Evolutionary conservation across 2,329 filamentous ascomycete genomes (phyloP).

Genomic region (Claviceps citrina): DNA sequence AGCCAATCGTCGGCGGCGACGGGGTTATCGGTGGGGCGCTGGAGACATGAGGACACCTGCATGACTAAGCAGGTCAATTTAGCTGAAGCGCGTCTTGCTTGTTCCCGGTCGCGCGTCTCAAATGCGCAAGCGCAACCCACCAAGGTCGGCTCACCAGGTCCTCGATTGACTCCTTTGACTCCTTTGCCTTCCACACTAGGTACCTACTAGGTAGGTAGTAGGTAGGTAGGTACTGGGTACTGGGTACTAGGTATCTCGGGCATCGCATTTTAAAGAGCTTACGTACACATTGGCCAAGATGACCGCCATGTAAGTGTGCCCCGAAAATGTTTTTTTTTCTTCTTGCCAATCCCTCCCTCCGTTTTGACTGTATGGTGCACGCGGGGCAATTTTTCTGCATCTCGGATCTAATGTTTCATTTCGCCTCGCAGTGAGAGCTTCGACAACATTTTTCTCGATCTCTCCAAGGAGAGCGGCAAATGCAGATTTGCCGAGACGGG

Average conservation of each 20-base stretch:
- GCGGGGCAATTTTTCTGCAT: too few relatives aligned
- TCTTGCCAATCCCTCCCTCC: too few relatives aligned
- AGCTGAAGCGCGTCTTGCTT: conserved; percentile 2
- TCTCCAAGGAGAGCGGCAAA: conserved; percentile 83
- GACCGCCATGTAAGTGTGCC: conserved; percentile 23
- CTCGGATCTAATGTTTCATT: too few relatives aligned
- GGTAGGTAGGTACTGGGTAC: too few relatives aligned
- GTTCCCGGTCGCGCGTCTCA: background rate
- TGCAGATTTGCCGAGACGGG: conserved; percentile 91
- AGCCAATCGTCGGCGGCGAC: too few relatives aligned
- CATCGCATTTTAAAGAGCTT: too few relatives aligned
- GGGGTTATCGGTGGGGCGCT: too few relatives aligned
- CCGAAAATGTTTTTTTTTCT: background rate
- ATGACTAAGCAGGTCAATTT: conserved; percentile 4
- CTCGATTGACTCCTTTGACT: background rate
- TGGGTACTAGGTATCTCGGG: too few relatives aligned
- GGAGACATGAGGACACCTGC: too few relatives aligned
- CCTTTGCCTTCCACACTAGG: too few relatives aligned
- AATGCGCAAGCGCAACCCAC: background rate
- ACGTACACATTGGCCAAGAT: conserved; percentile 12
- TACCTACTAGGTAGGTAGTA: too few relatives aligned
- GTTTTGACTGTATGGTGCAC: too few relatives aligned
- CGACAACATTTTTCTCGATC: conserved; percentile 90
- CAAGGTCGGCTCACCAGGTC: background rate
- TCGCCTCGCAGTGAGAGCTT: conserved; percentile 66